Base-by-base conservation (phyloP, 306 rosid species). In the Pyrus bretschneideri region DNA sequence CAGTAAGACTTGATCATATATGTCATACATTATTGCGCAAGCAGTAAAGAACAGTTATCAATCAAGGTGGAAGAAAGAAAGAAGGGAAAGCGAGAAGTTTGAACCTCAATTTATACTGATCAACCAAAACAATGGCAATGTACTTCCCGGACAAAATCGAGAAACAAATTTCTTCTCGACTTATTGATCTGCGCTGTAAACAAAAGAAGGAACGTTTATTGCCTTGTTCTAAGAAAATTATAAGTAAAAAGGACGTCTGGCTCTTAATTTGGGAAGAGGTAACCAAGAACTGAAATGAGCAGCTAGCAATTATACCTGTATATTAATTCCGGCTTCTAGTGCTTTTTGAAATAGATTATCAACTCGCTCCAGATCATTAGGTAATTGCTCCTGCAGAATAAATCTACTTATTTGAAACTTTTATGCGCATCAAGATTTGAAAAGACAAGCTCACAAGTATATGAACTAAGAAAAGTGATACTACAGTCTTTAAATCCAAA, bases 71-170 rank as follows among this genome's bases (percentile, higher is more conserved):
- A 69, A 68, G 31, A 57, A 13, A 14, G 31, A 68, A n/a, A 6
- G 52, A 81, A 31, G 64, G 70, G 30, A 58, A 69, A 69, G 57
- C 51, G 73, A 61, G 80, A 70, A 80, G 31, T 67, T 44, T 70
- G 70, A 83, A 92, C 97, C 97, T 91, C 89, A 95, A 82, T 81
- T 84, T 95, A 79, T 71, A 83, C 75, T 95, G 96, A 79, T 95
- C 97, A 81, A 95, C 99, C 85, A 95, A 87, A 57, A 93, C 97
- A 77, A 95, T 89, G 49, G 91, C 96, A 76, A 92, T 86, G 83
- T 87, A 89, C 74, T 84, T 86, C 78, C 99, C 96, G 30, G 93
- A 87, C 84, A 95, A 81, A 72, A 95, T 87, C 85, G 89, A 81
- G 78, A 80, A 71, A 23, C 93, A 88, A 76, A 95, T 88, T 76